Evolutionary conservation across 177 flowering plant species (phyloP), one percentile per base, ranked within the genome.

Genomic region (Telopea speciosissima): DNA sequence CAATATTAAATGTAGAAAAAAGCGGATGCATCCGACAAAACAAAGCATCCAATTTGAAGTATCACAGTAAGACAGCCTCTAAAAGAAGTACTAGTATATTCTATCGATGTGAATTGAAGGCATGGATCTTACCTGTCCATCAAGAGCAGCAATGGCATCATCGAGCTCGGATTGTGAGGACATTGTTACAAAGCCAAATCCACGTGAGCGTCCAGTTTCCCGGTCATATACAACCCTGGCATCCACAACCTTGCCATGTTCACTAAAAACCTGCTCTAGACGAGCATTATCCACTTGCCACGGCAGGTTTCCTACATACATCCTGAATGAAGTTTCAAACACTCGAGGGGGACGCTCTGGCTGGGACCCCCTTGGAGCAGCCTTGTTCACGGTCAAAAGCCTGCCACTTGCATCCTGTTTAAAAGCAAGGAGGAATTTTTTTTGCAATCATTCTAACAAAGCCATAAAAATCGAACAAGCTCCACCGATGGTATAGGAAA

Each of bases 181-280:
- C 90, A 91, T 85, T 23, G 83, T 86, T 19, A 92, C 96, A 79
- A 93, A 93, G 42, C 98, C 98, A 84, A 91, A 93, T 23, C 98
- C 98, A 40, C 97, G 88, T 56, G 98, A 93, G 24, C 92, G 90
- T 16, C 94, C 91, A 60, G 83, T 85, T 42, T 93, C 97, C 66
- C 95, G 72, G 79, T 93, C 98, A 75, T 24, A 83, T 72, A 93
- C 85, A 16, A 93, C 91, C 49, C 93, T 81, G 17, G 95, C 93
- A 73, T 81, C 82, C 44, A 87, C 80, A 28, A 93, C 98, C 68
- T 87, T 88, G 25, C 97, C 98, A 75, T 90, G 88, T 73, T 93
- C 94, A 72, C 90, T 90, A 76, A 93, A 92, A 14, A 90, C 62
- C 73, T 93, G 91, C 76, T 89, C 89, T 60, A 96, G 82, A 26